Percentiles rank a stretch among this genome's conserved stretches.
phyloP scores from a whole-genome alignment of 1,284 basidiomycete genomes.

The Afroboletus lepidellus region DNA sequence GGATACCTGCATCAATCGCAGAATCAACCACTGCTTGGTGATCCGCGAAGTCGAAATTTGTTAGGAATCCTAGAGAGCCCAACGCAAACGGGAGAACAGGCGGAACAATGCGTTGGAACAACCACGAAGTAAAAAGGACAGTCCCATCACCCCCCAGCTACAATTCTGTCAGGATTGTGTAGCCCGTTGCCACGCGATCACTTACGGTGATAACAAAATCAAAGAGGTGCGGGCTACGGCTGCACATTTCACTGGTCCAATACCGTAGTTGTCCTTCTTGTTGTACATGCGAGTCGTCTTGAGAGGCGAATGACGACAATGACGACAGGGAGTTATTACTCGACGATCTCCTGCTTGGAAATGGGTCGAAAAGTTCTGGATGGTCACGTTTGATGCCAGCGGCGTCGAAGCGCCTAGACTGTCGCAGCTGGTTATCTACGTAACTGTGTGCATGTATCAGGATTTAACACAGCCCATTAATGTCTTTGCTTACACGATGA shows the following conservation, averaged over 20 bases:
- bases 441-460: slow-evolving; percentile 54
- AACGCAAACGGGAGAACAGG: slow-evolving; percentile 97
- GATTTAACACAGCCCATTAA: slow-evolving; percentile 7
- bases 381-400: slow-evolving; percentile 83
- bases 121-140: slow-evolving; percentile 98
- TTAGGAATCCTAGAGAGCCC: slow-evolving; percentile 98
- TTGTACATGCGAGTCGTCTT: slow-evolving; percentile 37
- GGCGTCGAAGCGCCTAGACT: slow-evolving; percentile 93
- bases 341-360: slow-evolving; percentile 70
- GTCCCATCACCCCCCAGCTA: slow-evolving; percentile 98
- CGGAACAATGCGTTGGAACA: slow-evolving; percentile 97
- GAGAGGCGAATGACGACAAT: slow-evolving; percentile 39
- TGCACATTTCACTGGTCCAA: slow-evolving; percentile 98
- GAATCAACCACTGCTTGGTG: slow-evolving; percentile 87
- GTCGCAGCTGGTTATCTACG: slow-evolving; percentile 91
- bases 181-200: slow-evolving; percentile 15
- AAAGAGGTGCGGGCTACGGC: slow-evolving; percentile 86
- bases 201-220: slow-evolving; percentile 97
- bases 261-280: slow-evolving; percentile 93
- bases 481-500: slow-evolving; percentile 64
- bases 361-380: slow-evolving; percentile 85
- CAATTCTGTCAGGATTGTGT: slow-evolving; percentile 11
- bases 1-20: slow-evolving; percentile 90
- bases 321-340: slow-evolving; percentile 61
- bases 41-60: slow-evolving; percentile 94